Evolutionary conservation across 2,329 filamentous ascomycete species (phyloP).

Genomic region (Phyllosticta citriasiana): DNA sequence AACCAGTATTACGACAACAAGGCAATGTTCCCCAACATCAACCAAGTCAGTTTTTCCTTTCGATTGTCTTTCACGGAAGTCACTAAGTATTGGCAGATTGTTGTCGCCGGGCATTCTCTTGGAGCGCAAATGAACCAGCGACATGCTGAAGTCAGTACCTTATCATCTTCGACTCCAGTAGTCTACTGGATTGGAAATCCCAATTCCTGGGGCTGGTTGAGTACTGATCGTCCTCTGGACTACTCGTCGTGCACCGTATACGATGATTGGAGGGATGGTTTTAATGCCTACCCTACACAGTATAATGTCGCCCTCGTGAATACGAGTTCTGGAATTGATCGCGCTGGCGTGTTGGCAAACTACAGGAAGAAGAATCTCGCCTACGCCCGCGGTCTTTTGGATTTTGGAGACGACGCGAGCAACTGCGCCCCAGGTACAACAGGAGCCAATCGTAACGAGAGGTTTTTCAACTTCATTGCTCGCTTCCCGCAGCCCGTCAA

Average conservation of each 20-base stretch:
- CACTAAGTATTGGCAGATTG: neutral
- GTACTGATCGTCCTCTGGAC: constrained; percentile 20
- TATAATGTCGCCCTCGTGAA: constrained; percentile 18
- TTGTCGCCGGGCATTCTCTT: constrained; percentile 10
- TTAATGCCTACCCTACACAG: constrained; percentile 20
- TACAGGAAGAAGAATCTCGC: constrained; percentile 25
- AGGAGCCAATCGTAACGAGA: constrained; percentile 27
- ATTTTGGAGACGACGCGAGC: constrained; percentile 25
- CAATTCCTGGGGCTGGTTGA: constrained; percentile 26
- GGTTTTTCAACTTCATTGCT: constrained; percentile 31
- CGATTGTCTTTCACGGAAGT: rapidly evolving
- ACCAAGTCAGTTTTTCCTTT: neutral
- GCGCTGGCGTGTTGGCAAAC: constrained; percentile 22
- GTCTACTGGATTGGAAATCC: constrained; percentile 11
- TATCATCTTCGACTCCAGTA: neutral
- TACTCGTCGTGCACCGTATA: constrained; percentile 21
- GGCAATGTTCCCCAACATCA: constrained; percentile 8
- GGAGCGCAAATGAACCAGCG: constrained; percentile 9
- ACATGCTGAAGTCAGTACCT: constrained; percentile 7
- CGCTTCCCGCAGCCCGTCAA: constrained; percentile 20
- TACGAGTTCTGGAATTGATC: constrained; percentile 12
- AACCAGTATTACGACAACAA: constrained; percentile 9
- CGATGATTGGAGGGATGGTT: constrained; percentile 27
- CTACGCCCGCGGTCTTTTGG: constrained; percentile 24
- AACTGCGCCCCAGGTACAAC: constrained; percentile 23